Conservation (phyloP, 2,329 filamentous ascomycete genomes). For the Colletotrichum sp. region DNA sequence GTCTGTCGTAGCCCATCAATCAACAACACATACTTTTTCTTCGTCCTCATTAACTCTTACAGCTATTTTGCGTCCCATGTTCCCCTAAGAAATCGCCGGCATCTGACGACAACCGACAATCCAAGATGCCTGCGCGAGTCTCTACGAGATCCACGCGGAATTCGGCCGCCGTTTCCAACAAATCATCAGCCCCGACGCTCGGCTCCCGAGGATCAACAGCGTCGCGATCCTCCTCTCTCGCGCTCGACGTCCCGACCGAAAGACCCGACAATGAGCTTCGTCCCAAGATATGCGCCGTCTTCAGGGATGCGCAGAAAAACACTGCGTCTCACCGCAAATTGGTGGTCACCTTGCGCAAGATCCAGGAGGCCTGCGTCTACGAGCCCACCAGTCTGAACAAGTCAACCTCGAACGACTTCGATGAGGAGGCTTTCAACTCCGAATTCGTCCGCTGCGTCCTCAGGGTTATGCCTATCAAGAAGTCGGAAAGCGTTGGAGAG, state of each 20-base stretch:
- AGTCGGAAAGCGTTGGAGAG: conserved; percentile 88
- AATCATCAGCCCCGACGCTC: conserved; percentile 39
- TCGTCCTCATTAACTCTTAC: neutral
- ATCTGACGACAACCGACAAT: neutral
- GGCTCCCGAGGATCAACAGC: conserved; percentile 48
- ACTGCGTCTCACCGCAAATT: conserved; percentile 91
- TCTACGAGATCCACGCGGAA: conserved; percentile 51
- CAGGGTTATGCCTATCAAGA: conserved; percentile 85
- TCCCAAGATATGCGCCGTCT: conserved; percentile 73
- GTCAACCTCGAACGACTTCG: conserved; percentile 67
- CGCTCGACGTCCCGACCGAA: conserved; percentile 69
- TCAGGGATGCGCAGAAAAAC: conserved; percentile 84
- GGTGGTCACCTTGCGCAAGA: conserved; percentile 83
- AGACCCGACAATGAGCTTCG: conserved; percentile 73
- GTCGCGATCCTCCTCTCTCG: conserved; percentile 51
- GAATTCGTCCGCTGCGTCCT: conserved; percentile 86
- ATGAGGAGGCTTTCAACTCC: conserved; percentile 84
- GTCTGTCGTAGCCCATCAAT: neutral
- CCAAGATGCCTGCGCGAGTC: conserved; percentile 54
- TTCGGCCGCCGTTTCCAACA: conserved; percentile 45
- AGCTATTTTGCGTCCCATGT: neutral
- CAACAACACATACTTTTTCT: conserved; percentile 12
- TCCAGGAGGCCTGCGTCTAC: conserved; percentile 85
- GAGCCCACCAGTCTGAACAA: conserved; percentile 61
- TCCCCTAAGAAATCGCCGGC: neutral